Base-by-base conservation (phyloP, 176 grass and related monocot species). In the Raddia distichophylla region DNA sequence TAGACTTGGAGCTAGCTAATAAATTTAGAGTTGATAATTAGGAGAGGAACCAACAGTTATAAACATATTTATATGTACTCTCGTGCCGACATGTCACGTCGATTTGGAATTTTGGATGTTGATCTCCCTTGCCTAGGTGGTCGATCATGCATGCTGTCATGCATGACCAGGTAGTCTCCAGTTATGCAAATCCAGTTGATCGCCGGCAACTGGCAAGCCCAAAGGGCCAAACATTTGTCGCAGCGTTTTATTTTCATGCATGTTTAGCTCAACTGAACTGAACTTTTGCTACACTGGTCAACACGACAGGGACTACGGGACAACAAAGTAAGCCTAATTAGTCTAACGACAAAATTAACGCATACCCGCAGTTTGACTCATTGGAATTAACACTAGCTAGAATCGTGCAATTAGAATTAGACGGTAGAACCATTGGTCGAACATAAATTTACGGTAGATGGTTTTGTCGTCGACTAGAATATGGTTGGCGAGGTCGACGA, bases 71-170 rank as follows among this genome's bases (percentile, higher is more conserved):
- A 44, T 73, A 37, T 49, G 10, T 53, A 56, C 32, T 1, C 67
- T 59, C 69, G 70, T 67, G 61, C 18, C 60, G 67, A 60, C 43
- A 60, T 44, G 52, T 60, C 5, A 54, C 72, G 20, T 55, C 64
- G 10, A 71, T 87, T 45, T 71, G 51, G 45, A 50, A 7, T 64
- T 87, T 45, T 71, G 51, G 45, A 50, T 59, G 18, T 19, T 59
- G 27, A 11, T 6, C 20, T 27, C 54, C 17, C 54, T 8, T 56
- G 54, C 54, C 16, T 17, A 18, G 17, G 53, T 56, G 53, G 7
- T 60, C 9, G 18, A 58, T 60, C 19, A 60, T 60, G 8, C 19
- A 22, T 60, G 58, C 37, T 40, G 37, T 27, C 27, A 27, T 27
- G 27, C 27, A 27, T 27, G 27, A 27, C 27, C 58, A 60, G 18